phyloP scores from a whole-genome alignment of 768 basidiomycete genomes.

The Naganishia antarctica region DNA sequence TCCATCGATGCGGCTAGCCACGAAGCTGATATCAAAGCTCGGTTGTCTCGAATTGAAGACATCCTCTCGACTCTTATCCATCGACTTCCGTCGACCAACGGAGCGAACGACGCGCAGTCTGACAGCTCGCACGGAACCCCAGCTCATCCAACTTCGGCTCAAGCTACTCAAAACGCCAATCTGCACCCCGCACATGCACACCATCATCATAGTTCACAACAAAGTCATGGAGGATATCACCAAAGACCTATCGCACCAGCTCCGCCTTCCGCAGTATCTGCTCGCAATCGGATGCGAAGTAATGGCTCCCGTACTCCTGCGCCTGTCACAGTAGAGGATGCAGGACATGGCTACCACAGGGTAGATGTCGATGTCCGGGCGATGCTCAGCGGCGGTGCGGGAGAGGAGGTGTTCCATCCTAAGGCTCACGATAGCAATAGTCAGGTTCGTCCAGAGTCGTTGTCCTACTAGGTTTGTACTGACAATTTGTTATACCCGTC shows the following conservation, averaged over 20 bases:
- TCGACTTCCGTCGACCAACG: constrained; percentile 25
- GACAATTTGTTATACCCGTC: too few species aligned
- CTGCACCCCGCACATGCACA: constrained; percentile 12
- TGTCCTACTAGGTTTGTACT: background rate
- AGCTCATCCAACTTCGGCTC: background rate
- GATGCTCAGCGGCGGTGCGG: constrained; percentile 10
- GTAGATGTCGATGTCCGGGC: constrained; percentile 20
- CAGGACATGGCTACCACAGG: constrained; percentile 11
- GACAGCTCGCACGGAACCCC: constrained; percentile 2
- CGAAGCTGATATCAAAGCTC: constrained; percentile 44
- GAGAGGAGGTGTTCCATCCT: constrained; percentile 31
- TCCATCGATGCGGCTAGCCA: constrained; percentile 25
- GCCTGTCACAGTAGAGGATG: constrained; percentile 13
- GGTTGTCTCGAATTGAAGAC: constrained; percentile 47
- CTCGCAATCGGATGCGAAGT: constrained; percentile 15
- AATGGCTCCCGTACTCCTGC: constrained; percentile 13
- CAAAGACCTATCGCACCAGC: constrained; percentile 26
- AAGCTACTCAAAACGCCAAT: background rate
- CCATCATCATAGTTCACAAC: background rate
- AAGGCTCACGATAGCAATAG: constrained; percentile 21
- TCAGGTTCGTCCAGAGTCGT: background rate
- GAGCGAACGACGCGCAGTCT: background rate
- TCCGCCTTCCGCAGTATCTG: constrained; percentile 20
- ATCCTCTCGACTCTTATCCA: constrained; percentile 41
- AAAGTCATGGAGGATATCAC: constrained; percentile 2